A percentile compares a stretch with the other conserved stretches of the same genome.
phyloP scores from a whole-genome alignment of 176 grass and related monocot species.

The Cenchrus fungigraminus region DNA sequence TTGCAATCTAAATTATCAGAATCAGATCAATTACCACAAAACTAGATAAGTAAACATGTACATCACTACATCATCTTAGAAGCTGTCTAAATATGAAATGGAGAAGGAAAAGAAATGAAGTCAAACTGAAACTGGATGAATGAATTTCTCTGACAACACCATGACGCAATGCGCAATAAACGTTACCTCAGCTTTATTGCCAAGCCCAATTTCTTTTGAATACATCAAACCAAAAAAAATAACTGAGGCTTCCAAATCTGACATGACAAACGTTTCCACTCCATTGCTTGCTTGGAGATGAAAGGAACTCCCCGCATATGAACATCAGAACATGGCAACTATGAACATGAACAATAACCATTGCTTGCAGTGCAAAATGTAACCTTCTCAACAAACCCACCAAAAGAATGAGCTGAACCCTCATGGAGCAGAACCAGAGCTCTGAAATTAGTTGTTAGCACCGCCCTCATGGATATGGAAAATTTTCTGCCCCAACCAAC shows the following conservation, averaged over 20 bases:
- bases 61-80: constrained; percentile 10
- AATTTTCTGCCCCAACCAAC: constrained; percentile 26
- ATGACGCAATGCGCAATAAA: constrained; percentile 47
- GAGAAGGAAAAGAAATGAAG: constrained; percentile 23
- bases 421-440: constrained; percentile 16
- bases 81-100: constrained; percentile 18
- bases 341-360: constrained; percentile 53
- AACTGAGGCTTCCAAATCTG: constrained; percentile 34
- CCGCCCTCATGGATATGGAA: constrained; percentile 17
- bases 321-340: constrained; percentile 48
- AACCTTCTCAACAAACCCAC: constrained; percentile 22
- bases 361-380: constrained; percentile 13
- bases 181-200: constrained; percentile 72
- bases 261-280: constrained; percentile 21
- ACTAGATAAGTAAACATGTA: constrained; percentile 31
- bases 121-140: constrained; percentile 22
- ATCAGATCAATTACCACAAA: constrained; percentile 14
- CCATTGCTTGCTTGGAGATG: constrained; percentile 51
- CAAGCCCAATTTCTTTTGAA: constrained; percentile 49
- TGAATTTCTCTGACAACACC: constrained; percentile 5
- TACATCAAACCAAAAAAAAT: constrained; percentile 59
- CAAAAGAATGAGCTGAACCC: constrained; percentile 52
- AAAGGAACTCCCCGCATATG: constrained; percentile 32
- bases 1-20: constrained; percentile 1
- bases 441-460: constrained; percentile 13